These are phyloP conservation scores for Camelina neglecta DNA, from an alignment of 345 rosid genomes.

Conservation along the genomic window DNA sequence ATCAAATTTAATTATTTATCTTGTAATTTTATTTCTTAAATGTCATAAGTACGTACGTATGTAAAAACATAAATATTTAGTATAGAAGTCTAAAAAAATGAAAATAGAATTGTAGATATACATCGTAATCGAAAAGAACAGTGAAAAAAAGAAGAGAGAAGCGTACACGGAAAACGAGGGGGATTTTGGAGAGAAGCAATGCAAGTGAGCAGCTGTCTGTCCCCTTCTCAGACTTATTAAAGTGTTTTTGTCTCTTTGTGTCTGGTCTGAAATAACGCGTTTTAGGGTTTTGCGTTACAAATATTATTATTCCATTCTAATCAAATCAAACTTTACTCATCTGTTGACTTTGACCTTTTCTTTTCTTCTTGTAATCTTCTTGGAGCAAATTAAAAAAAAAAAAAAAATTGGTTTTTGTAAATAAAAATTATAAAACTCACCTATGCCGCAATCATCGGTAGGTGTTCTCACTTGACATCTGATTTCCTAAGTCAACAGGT, in stretches of 20 bases:
- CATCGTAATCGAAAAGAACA: constrained; percentile 17
- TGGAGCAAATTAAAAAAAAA: neutral
- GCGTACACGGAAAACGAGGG: constrained; percentile 70
- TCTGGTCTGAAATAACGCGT: constrained; percentile 47
- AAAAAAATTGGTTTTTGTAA: neutral
- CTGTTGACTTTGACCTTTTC: constrained; percentile 57
- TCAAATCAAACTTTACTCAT: constrained; percentile 11
- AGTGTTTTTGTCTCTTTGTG: constrained; percentile 51
- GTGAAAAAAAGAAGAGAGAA: constrained; percentile 39
- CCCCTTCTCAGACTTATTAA: constrained; percentile 43
- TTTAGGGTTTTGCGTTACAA: constrained; percentile 45
- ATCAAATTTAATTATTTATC: no score
- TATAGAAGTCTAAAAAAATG: no score
- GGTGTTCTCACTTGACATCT: constrained; percentile 46
- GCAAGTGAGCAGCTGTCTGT: constrained; percentile 44
- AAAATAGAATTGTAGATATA: constrained; percentile 7
- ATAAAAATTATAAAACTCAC: constrained; percentile 4
- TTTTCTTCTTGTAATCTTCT: constrained; percentile 18
- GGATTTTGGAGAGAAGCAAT: constrained; percentile 41
- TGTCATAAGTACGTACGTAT: no score
- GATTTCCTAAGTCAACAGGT: constrained; percentile 44
- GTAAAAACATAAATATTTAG: no score
- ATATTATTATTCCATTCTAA: constrained; percentile 17
- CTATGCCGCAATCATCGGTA: constrained; percentile 67
- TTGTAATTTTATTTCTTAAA: no score